Percentiles rank a stretch among this genome's conserved stretches.
Conservation (phyloP, 176 grass and related monocot genomes). For the Guadua angustifolia region DNA sequence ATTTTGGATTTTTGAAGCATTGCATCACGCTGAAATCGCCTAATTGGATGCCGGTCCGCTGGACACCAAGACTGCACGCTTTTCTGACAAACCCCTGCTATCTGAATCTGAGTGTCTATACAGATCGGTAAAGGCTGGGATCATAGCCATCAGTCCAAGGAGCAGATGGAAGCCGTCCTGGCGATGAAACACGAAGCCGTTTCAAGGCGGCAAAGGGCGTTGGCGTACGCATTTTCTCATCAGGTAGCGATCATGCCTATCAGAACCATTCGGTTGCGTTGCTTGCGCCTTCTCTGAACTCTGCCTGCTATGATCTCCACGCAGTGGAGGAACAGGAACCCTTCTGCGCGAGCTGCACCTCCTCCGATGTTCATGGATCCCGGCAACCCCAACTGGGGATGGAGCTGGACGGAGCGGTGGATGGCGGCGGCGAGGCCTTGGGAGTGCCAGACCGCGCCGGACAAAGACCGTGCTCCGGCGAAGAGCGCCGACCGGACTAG, state of each 20-base stretch:
- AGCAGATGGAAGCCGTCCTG: constrained; percentile 62
- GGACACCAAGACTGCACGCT: too few species aligned
- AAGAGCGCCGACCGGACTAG: constrained; percentile 21
- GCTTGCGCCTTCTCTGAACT: constrained; percentile 24
- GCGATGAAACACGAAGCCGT: constrained; percentile 69
- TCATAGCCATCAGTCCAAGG: constrained; percentile 68
- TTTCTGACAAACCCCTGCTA: not conserved
- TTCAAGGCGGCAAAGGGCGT: constrained; percentile 62
- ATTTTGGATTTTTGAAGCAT: too few species aligned
- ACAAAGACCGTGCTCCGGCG: constrained; percentile 15
- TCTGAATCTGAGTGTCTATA: constrained; percentile 15
- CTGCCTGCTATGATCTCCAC: constrained; percentile 8
- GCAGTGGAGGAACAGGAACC: constrained; percentile 75
- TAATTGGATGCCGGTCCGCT: too few species aligned
- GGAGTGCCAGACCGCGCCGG: constrained; percentile 48
- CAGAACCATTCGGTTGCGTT: not conserved
- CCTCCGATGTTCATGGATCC: constrained; percentile 67
- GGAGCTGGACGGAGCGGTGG: constrained; percentile 86
- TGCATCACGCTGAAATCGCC: too few species aligned
- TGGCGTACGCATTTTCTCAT: constrained; percentile 82
- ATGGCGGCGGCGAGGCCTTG: constrained; percentile 71
- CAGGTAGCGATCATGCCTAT: constrained; percentile 50
- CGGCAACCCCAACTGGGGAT: constrained; percentile 82
- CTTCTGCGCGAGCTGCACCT: constrained; percentile 49
- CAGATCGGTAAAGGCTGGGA: constrained; percentile 78